Percentiles rank a stretch among this genome's conserved stretches.
phyloP scores from a whole-genome alignment of 257 asterid species.

The Scutellaria barbata region DNA sequence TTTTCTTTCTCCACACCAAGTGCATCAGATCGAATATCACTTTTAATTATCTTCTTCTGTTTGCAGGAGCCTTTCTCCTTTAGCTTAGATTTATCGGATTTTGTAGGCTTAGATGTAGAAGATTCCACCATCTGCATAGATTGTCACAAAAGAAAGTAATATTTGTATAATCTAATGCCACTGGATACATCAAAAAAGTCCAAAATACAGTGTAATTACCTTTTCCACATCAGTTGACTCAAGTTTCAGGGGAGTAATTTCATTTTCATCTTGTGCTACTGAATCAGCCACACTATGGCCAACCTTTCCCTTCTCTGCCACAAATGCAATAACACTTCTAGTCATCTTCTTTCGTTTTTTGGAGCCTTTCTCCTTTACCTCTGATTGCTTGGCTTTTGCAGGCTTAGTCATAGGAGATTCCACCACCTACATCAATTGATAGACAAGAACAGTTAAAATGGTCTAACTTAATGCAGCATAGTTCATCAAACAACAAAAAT shows the following conservation, averaged over 20 bases:
- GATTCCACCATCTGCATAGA: background rate
- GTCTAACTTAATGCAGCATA: background rate
- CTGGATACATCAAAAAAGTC: background rate
- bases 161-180: background rate
- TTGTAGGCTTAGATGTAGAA: background rate
- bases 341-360: background rate
- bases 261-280: background rate
- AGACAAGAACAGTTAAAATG: background rate
- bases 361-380: constrained; percentile 12
- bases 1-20: background rate
- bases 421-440: background rate
- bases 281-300: background rate
- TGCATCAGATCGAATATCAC: background rate
- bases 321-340: background rate
- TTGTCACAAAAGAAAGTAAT: background rate
- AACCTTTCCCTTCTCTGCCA: background rate
- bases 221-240: background rate
- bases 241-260: background rate
- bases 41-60: background rate
- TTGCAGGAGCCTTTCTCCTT: background rate
- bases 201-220: background rate
- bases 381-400: constrained; percentile 23
- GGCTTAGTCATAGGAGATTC: constrained; percentile 8
- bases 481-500: background rate
- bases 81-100: background rate